Evolutionary conservation across 129 eudicot genomes (phyloP).

Genomic region (Flaveria trinervia): DNA sequence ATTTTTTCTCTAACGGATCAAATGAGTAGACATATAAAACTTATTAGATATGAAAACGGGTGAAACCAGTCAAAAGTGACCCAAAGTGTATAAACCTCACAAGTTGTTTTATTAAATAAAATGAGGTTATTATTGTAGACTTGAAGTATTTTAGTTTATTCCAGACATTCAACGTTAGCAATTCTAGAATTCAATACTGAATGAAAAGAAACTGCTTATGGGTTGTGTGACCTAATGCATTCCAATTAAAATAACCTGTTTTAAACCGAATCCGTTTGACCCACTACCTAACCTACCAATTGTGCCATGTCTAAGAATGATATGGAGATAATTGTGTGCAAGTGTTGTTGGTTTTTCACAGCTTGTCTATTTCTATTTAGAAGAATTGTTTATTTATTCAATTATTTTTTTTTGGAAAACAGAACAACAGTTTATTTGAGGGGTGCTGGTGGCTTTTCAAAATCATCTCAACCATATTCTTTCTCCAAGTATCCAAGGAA

Average conservation of each 20-base stretch:
- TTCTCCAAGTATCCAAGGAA: constrained; percentile 50
- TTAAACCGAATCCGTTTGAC: constrained; percentile 17
- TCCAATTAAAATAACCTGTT: background rate
- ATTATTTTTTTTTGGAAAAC: background rate
- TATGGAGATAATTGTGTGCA: constrained; percentile 17
- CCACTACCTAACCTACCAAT: background rate
- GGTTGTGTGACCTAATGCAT: background rate
- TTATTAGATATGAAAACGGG: background rate
- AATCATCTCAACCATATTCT: constrained; percentile 76
- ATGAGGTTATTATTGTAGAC: background rate
- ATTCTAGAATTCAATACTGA: background rate
- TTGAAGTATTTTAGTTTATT: background rate
- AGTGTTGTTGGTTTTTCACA: constrained; percentile 19
- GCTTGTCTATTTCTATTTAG: constrained; percentile 32
- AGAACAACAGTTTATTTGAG: constrained; percentile 64
- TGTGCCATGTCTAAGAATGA: background rate
- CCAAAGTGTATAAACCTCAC: background rate
- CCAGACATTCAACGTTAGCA: background rate
- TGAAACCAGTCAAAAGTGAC: background rate
- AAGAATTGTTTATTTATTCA: constrained; percentile 43
- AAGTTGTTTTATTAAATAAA: background rate
- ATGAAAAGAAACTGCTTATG: background rate
- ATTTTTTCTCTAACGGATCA: background rate
- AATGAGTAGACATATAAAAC: background rate
- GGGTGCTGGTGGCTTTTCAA: constrained; percentile 97